Percentiles rank a stretch among this genome's conserved stretches.
These are phyloP conservation scores for Epichloe sibirici DNA, from an alignment of 2,329 filamentous ascomycete species.

Conservation along the genomic window DNA sequence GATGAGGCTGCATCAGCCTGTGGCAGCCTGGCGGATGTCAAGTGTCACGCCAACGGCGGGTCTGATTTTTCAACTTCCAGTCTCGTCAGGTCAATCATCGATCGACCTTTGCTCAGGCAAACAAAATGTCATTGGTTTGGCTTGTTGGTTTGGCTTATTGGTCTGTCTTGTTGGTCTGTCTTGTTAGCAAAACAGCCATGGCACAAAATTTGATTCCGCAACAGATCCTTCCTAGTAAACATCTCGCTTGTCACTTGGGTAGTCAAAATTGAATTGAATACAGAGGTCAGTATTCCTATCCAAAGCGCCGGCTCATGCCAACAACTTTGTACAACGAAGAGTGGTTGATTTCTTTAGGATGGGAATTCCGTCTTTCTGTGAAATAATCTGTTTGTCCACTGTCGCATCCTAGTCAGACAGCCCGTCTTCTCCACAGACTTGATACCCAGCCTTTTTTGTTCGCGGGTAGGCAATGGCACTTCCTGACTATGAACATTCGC, in stretches of 20 bases:
- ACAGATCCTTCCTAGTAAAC: neutral
- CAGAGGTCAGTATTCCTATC: neutral
- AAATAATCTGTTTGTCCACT: conserved; percentile 9
- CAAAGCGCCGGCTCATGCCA: neutral
- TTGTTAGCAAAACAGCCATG: too few relatives aligned
- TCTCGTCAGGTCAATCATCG: too few relatives aligned
- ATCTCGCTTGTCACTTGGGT: neutral
- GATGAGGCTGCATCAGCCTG: too few relatives aligned
- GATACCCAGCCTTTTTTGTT: neutral
- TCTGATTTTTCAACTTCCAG: too few relatives aligned
- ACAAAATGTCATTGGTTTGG: too few relatives aligned
- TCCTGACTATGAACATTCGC: conserved; percentile 1
- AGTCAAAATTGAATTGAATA: neutral
- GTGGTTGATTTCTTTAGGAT: neutral
- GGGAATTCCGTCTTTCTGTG: conserved; percentile 1
- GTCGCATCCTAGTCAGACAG: conserved; percentile 5
- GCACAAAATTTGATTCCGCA: neutral
- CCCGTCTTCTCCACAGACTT: conserved; percentile 1
- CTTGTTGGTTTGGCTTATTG: too few relatives aligned
- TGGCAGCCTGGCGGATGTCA: too few relatives aligned
- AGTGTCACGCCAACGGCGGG: too few relatives aligned
- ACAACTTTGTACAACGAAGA: neutral
- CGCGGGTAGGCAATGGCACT: neutral
- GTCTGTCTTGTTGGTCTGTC: too few relatives aligned
- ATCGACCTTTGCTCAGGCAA: too few relatives aligned